These are phyloP conservation scores for Cystobasidiaceae sp. DNA, from an alignment of 1,284 basidiomycete genomes.

Conservation along the genomic window DNA sequence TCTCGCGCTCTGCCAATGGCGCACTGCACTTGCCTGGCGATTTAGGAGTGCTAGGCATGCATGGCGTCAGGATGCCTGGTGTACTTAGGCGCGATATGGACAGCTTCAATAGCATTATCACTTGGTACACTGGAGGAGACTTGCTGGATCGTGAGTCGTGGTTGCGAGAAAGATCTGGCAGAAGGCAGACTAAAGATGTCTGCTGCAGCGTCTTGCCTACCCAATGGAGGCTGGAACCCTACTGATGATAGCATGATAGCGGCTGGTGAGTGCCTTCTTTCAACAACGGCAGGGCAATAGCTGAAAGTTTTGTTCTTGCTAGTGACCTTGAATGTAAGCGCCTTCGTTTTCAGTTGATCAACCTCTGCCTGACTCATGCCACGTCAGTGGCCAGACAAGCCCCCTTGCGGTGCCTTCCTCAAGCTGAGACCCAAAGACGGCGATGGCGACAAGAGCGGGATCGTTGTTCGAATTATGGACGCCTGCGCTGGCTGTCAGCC, in stretches of 20 bases:
- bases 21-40: background rate
- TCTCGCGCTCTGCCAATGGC: background rate
- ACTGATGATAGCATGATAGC: constrained; percentile 22
- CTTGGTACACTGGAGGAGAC: constrained; percentile 17
- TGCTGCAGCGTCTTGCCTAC: background rate
- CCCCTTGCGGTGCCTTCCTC: constrained; percentile 36
- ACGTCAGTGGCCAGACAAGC: constrained; percentile 20
- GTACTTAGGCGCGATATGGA: background rate
- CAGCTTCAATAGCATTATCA: constrained; percentile 6
- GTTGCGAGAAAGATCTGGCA: background rate
- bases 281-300: too few species aligned
- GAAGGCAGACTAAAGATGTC: too few species aligned
- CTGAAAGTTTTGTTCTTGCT: background rate
- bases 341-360: too few species aligned
- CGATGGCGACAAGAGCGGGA: background rate
- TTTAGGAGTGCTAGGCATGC: background rate
- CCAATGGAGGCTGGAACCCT: background rate
- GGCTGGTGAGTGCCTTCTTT: background rate
- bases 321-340: constrained; percentile 2
- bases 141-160: background rate
- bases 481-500: constrained; percentile 40
- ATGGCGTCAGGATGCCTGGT: background rate
- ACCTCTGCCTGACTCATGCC: too few species aligned
- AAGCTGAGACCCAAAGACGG: constrained; percentile 1
- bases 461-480: constrained; percentile 33